Conservation (phyloP, 2,329 filamentous ascomycete species). For the Apiospora aurea region DNA sequence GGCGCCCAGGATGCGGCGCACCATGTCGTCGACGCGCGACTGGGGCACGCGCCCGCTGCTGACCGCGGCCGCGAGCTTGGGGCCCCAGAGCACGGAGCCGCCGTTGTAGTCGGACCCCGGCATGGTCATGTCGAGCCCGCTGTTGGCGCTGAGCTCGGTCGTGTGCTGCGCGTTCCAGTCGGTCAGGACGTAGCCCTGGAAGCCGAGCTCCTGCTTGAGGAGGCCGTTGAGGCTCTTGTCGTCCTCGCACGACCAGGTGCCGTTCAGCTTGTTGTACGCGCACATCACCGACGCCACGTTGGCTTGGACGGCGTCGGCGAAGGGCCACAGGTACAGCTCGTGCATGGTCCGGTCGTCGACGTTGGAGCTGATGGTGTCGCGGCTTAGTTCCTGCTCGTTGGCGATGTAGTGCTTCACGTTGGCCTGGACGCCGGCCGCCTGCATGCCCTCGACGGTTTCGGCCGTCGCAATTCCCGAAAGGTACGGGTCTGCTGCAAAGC, state of each 20-base stretch:
- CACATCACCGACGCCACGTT: conserved; percentile 75
- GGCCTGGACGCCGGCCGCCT: conserved; percentile 58
- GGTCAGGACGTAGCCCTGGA: conserved; percentile 64
- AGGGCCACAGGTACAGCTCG: conserved; percentile 73
- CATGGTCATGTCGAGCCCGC: conserved; percentile 84
- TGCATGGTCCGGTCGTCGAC: conserved; percentile 72
- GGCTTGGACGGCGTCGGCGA: conserved; percentile 71
- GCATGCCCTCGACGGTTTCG: conserved; percentile 67
- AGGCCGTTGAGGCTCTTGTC: conserved; percentile 65
- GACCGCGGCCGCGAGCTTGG: conserved; percentile 59
- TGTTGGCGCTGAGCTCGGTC: conserved; percentile 69
- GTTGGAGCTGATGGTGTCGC: conserved; percentile 61
- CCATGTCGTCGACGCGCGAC: conserved; percentile 72
- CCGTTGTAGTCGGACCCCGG: conserved; percentile 69
- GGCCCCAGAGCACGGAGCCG: conserved; percentile 61
- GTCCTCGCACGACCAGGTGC: conserved; percentile 72
- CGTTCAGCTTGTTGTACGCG: conserved; percentile 76
- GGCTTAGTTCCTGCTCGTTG: conserved; percentile 73
- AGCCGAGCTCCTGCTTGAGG: conserved; percentile 77
- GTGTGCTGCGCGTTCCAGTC: conserved; percentile 83
- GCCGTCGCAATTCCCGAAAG: conserved; percentile 68
- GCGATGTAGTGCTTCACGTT: conserved; percentile 68
- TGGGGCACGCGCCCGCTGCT: conserved; percentile 64
- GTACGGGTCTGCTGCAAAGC: conserved; percentile 81
- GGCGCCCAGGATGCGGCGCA: conserved; percentile 66